Evolutionary conservation across 345 rosid species (phyloP), one percentile per base, ranked within the genome.

Genomic region (Anacardium occidentale): DNA sequence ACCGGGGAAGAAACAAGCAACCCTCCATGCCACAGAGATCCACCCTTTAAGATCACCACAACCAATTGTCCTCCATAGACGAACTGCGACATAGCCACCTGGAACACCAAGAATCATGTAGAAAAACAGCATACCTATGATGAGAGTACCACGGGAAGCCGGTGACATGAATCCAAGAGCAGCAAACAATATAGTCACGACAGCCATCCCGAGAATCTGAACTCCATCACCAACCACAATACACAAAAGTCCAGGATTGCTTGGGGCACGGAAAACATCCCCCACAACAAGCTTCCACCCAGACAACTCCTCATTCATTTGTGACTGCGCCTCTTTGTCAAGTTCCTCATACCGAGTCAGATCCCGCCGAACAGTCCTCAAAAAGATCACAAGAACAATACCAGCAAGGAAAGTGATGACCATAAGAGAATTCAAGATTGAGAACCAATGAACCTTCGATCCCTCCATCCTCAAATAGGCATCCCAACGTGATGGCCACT

Each of bases 401-500:
- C 97, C 97, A 5, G 97, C 97, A 64, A 92, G 91, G 83, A 92
- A 92, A 71, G 92, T 83, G 76, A 92, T 88, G 12, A 92, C 97
- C 96, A 92, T 88, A 42, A 92, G 84, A 53, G 94, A 86, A 76
- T 82, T 89, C 79, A 90, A 75, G 78, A 92, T 90, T 0, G 97
- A 92, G 79, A 92, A 90, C 96, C 97, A 92, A 65, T 92, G 97
- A 62, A 92, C 97, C 86, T 86, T 88, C 0, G 97, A 87, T 24
- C 96, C 97, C 69, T 88, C 93, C 93, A 86, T 88, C 82, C 86
- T 88, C 79, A 88, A 60, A 76, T 86, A 88, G 3, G 90, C 90
- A 85, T 92, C 97, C 97, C 97, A 90, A 37, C 97, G 86, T 0
- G 97, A 92, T 13, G 97, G 97, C 97, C 97, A 92, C 79, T 88